phyloP scores from a whole-genome alignment of 495 filamentous ascomycete species.

The Parachaetomium inaequale region DNA sequence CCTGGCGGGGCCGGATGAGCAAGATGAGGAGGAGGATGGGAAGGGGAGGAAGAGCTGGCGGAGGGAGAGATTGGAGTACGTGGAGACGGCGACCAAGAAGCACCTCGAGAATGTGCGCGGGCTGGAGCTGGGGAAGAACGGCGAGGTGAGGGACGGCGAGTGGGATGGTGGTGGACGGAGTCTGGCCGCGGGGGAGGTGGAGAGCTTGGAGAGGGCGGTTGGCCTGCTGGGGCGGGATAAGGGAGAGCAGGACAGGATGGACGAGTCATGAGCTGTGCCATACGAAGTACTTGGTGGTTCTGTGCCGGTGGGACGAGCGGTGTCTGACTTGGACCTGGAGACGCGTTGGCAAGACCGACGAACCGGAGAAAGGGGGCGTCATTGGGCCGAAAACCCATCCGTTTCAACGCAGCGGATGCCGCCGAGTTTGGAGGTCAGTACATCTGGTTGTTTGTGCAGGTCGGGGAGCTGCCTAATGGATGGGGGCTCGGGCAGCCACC shows the following conservation, averaged over 20 bases:
- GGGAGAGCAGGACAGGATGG: constrained; percentile 23
- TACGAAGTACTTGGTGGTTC: not conserved
- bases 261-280: constrained; percentile 22
- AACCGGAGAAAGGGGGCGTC: too few species aligned
- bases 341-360: too few species aligned
- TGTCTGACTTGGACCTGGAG: too few species aligned
- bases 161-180: constrained; percentile 43
- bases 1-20: constrained; percentile 42
- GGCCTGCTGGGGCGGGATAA: constrained; percentile 33
- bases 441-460: too few species aligned
- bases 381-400: too few species aligned
- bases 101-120: constrained; percentile 55
- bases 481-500: too few species aligned
- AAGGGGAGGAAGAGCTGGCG: constrained; percentile 41
- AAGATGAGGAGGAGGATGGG: constrained; percentile 20
- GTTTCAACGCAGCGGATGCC: too few species aligned
- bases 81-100: constrained; percentile 62
- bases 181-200: constrained; percentile 48
- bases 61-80: constrained; percentile 66
- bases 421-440: too few species aligned
- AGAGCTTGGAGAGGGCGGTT: constrained; percentile 49
- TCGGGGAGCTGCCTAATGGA: too few species aligned
- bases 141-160: constrained; percentile 57
- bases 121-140: constrained; percentile 52
- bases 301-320: too few species aligned